These are phyloP conservation scores for Aspergillus caelatus DNA, from an alignment of 2,329 filamentous ascomycete genomes.

Conservation along the genomic window DNA sequence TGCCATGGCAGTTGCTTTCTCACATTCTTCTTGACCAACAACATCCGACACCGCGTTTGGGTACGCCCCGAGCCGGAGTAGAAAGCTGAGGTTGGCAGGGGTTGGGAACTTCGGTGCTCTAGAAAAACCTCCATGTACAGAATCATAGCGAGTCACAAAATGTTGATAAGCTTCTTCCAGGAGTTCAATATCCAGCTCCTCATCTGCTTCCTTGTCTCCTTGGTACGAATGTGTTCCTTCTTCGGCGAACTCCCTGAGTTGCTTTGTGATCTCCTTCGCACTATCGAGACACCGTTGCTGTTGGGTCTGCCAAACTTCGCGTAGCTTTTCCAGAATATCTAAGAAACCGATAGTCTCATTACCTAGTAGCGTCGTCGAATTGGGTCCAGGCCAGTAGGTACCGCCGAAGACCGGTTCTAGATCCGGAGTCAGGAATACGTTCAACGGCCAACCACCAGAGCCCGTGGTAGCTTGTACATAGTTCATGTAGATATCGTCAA, in stretches of 20 bases:
- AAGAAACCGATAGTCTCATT: slow-evolving; percentile 75
- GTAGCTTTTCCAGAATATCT: slow-evolving; percentile 77
- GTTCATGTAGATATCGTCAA: slow-evolving; percentile 97
- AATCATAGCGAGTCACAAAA: slow-evolving; percentile 79
- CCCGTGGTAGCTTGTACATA: slow-evolving; percentile 93
- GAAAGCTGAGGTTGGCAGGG: slow-evolving; percentile 78
- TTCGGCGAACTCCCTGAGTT: slow-evolving; percentile 83
- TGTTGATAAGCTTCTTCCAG: slow-evolving; percentile 86
- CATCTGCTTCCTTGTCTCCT: slow-evolving; percentile 54
- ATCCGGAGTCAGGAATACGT: slow-evolving; percentile 93
- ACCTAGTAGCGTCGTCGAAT: slow-evolving; percentile 53
- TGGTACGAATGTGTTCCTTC: slow-evolving; percentile 69
- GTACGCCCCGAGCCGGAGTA: slow-evolving; percentile 74
- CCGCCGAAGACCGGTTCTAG: slow-evolving; percentile 93
- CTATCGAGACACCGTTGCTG: slow-evolving; percentile 80
- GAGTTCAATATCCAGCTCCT: slow-evolving; percentile 83
- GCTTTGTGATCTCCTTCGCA: slow-evolving; percentile 77
- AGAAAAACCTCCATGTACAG: slow-evolving; percentile 77
- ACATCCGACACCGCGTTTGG: slow-evolving; percentile 76
- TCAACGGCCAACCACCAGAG: slow-evolving; percentile 89
- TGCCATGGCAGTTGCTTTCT: slow-evolving; percentile 75
- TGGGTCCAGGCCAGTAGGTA: slow-evolving; percentile 90
- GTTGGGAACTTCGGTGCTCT: slow-evolving; percentile 85
- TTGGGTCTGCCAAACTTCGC: slow-evolving; percentile 76
- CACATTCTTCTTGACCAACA: slow-evolving; percentile 80